Evolutionary conservation across 345 rosid species (phyloP).

Genomic region (Streptanthus diversifolius): DNA sequence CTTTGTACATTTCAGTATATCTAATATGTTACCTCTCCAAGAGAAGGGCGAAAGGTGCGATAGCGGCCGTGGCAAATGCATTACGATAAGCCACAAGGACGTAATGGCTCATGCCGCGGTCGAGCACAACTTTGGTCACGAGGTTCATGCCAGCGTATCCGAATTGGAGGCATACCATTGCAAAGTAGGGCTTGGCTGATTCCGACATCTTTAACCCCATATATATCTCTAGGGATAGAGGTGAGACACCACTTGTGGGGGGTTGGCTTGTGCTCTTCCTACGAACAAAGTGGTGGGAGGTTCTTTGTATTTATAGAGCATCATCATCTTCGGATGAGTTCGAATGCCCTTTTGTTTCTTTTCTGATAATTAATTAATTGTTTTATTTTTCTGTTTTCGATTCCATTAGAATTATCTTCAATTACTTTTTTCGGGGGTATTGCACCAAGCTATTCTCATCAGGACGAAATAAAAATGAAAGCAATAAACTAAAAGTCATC

Average conservation of each 20-base stretch:
- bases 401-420: not conserved
- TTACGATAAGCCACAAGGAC: slow-evolving; percentile 81
- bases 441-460: not conserved
- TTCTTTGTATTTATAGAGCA: slow-evolving; percentile 35
- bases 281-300: slow-evolving; percentile 25
- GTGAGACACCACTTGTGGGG: slow-evolving; percentile 19
- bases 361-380: not conserved
- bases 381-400: not conserved
- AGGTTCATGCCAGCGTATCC: slow-evolving; percentile 95
- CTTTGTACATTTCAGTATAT: too few relatives aligned
- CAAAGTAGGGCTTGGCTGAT: slow-evolving; percentile 68
- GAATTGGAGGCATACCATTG: slow-evolving; percentile 86
- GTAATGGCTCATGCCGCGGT: slow-evolving; percentile 74
- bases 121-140: slow-evolving; percentile 74
- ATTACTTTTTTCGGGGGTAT: not conserved
- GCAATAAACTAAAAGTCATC: not conserved
- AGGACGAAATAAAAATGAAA: not conserved
- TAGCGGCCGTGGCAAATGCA: slow-evolving; percentile 56
- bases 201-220: slow-evolving; percentile 52
- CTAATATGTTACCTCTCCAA: slow-evolving; percentile 61
- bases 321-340: slow-evolving; percentile 32
- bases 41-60: slow-evolving; percentile 71
- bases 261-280: slow-evolving; percentile 22
- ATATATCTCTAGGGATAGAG: slow-evolving; percentile 3
- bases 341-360: slow-evolving; percentile 15